Evolutionary conservation across 805 yeast species (phyloP), one percentile per base, ranked within the genome.

Genomic region (Cyberlindnera veronae): DNA sequence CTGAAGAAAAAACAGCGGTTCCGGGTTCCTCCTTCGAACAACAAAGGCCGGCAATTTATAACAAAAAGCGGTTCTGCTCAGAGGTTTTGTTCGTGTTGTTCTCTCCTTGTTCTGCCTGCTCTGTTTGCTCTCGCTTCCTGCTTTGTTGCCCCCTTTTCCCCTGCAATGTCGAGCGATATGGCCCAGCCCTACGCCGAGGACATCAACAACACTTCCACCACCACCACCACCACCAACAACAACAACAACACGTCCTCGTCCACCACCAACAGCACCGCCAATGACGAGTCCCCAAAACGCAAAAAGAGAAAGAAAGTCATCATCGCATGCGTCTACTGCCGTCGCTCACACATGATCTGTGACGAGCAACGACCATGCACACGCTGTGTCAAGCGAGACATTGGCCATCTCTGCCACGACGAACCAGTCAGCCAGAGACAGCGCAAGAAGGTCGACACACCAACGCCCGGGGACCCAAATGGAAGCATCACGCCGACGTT

Each of bases 311-410:
- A 79, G 51, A 54, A 54, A 36, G 59, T 49, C 3, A 48, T 47
- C 13, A 54, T 54, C 22, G 95, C 98, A 0, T 90, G 98, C 64
- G 84, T 90, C 1, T 90, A 85, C 57, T 90, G 97, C 59, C 76
- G 96, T 29, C 69, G 98, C 39, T 86, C 96, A 0, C 98, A 90
- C 60, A 86, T 90, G 90, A 84, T 88, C 22, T 90, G 98, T 64
- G 95, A 89, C 60, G 83, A 80, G 30, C 87, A 53, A 79, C 72
- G 65, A 47, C 81, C 93, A 6, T 86, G 95, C 55, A 75, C 79
- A 36, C 69, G 96, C 31, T 90, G 98, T 62, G 70, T 90, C 9
- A 86, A 84, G 61, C 69, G 97, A 50, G 85, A 85, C 29, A 91
- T 90, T 34, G 90, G 93, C 4, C 95, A 89, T 61, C 63, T 90